Base-by-base conservation (phyloP, 495 filamentous ascomycete species). In the Aspergillus mulundensis region DNA sequence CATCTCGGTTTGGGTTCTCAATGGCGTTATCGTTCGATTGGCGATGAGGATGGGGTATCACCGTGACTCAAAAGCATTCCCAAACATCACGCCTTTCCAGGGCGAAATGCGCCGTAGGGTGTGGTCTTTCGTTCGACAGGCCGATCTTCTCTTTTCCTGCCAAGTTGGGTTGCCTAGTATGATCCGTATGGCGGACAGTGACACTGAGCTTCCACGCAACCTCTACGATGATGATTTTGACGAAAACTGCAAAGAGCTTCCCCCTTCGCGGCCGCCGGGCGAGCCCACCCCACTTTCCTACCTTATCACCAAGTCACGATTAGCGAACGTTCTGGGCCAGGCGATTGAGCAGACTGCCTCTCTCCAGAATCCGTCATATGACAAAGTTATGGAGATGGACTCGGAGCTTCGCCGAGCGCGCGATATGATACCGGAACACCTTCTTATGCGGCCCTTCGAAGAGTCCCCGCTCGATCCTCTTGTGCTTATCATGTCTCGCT, bases 41-140 rank as follows among this genome's bases (percentile, higher is more conserved):
- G 90, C 93, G 10, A 91, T 97, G 80, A 82, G 90, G 23, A 96
- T 96, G 90, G 94, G 94, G 44, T 95, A 96, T 57, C 94, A 99
- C 64, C 83, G 95, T 53, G 94, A 99, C 67, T 84, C 89, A 14
- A 88, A 87, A 63, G 84, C 86, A 70, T 96, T 90, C 63, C 80
- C 89, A 12, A 85, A 84, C 48, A 86, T 99, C 58, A 83, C 85
- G 5, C 87, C 91, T 5, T 96, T 93, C 62, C 85, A 95, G 67
- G 92, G 86, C 20, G 94, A 99, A 70, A 92, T 97, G 83, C 81
- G 94, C 52, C 80, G 93, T 42, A 81, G 94, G 54, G 82, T 95
- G 7, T 99, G 95, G 94, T 81, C 87, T 1, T 83, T 93, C 61
- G 81, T 99, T 16, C 80, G 89, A 41, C 84, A 87, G 61, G 79